Base-by-base conservation (phyloP, 352 stramenopile genomes). In the Pythium folliculosum region DNA sequence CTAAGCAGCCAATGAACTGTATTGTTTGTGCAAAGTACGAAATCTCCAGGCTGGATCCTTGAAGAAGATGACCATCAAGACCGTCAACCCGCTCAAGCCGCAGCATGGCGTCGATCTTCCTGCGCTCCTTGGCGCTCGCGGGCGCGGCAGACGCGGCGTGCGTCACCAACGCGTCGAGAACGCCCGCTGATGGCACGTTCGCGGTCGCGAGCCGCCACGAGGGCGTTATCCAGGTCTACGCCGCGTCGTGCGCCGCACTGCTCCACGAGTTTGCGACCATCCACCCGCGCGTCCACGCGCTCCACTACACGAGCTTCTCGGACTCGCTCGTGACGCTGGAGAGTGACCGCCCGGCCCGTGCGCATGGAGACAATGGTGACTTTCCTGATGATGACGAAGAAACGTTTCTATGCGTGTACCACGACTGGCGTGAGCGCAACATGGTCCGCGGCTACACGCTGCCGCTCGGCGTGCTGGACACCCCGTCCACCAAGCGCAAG, bases 261-360 rank as follows among this genome's bases (percentile, higher is more conserved):
- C 70, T 95, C 60, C 87, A 95, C 63, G 87, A 95, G 67, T 95
- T 95, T 64, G 57, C 82, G 43, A 78, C 83, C 40, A 90, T 95
- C 69, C 87, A 95, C 70, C 69, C 67, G 13, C 82, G 71, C 60
- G 70, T 95, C 56, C 77, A 91, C 60, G 71, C 81, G 45, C 64
- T 95, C 69, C 81, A 90, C 60, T 93, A 94, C 72, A 95, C 87
- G 58, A 92, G 84, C 72, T 94, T 95, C 65, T 92, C 85, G 17
- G 87, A 95, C 67, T 90, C 84, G 58, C 75, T 95, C 40, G 83
- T 95, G 69, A 95, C 87, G 52, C 78, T 95, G 43, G 85, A 95
- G 70, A 93, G 85, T 64, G 75, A 89, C 35, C 60, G 23, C n/a
- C 32, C 47, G n/a, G 32, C 14, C 6, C 21, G 9, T 5, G 16